Conservation (phyloP, 2,329 filamentous ascomycete genomes). For the Calonectria pauciramosa region DNA sequence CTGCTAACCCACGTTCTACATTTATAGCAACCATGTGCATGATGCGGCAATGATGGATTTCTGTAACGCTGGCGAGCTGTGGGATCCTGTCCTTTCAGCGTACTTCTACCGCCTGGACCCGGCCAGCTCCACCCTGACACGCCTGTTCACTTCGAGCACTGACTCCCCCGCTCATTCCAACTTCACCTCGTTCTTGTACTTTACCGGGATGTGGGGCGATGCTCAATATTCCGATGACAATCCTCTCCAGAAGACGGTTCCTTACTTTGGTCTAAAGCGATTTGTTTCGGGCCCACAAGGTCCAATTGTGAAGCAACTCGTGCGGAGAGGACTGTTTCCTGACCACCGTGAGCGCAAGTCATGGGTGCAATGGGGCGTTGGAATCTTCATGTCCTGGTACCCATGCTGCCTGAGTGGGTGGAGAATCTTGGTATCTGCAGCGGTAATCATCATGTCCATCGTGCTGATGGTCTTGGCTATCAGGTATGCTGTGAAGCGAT, state of each 20-base stretch:
- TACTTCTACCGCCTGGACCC: constrained; percentile 52
- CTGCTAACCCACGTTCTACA: constrained; percentile 6
- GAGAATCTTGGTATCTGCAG: constrained; percentile 47
- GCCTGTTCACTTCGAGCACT: constrained; percentile 24
- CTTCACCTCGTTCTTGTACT: constrained; percentile 51
- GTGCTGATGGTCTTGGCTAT: constrained; percentile 20
- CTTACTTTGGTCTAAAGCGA: constrained; percentile 50
- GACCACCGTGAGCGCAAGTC: constrained; percentile 37
- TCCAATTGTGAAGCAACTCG: constrained; percentile 48
- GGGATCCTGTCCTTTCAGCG: constrained; percentile 53
- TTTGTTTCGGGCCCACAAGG: constrained; percentile 50
- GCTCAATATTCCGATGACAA: constrained; percentile 46
- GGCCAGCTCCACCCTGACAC: constrained; percentile 37
- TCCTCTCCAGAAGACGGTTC: constrained; percentile 47
- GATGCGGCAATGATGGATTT: constrained; percentile 49
- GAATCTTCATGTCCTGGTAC: constrained; percentile 47
- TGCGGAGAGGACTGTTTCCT: constrained; percentile 49
- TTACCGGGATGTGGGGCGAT: constrained; percentile 51
- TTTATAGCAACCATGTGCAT: constrained; percentile 48
- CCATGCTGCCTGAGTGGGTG: constrained; percentile 52
- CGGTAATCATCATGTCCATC: constrained; percentile 26
- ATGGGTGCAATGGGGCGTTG: constrained; percentile 48
- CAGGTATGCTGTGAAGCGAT: neutral
- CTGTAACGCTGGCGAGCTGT: constrained; percentile 50
- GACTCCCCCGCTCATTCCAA: constrained; percentile 34